These are phyloP conservation scores for Lobosporangium transversale DNA, from an alignment of 192 early-diverging fungal species.

Conservation along the genomic window DNA sequence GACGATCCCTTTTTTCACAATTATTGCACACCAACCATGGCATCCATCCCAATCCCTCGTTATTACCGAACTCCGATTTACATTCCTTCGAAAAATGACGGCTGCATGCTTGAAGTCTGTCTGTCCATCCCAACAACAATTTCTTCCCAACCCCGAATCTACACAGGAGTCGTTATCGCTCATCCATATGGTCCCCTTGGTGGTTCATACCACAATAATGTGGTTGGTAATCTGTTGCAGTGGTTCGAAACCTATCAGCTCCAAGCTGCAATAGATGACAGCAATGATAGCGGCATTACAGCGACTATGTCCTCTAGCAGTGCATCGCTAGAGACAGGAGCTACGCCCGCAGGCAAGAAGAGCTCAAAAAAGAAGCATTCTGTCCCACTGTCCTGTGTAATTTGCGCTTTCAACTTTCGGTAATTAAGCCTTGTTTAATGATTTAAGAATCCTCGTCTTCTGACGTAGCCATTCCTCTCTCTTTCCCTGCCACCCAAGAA, in stretches of 20 bases:
- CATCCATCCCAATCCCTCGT: conserved; percentile 44
- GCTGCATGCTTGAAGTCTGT: conserved; percentile 30
- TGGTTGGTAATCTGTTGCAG: conserved; percentile 43
- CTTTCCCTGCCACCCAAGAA: no score
- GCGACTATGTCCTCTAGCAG: background rate
- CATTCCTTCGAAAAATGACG: conserved; percentile 34
- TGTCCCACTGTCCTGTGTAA: conserved; percentile 31
- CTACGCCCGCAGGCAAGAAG: no score
- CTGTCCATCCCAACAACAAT: conserved; percentile 31
- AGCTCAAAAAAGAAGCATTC: conserved; percentile 1
- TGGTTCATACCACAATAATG: conserved; percentile 43
- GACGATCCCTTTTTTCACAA: no score
- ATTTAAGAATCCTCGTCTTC: background rate
- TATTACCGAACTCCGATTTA: conserved; percentile 29
- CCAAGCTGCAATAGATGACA: conserved; percentile 7
- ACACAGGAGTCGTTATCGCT: conserved; percentile 53
- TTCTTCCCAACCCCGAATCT: conserved; percentile 10
- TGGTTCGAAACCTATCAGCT: conserved; percentile 47
- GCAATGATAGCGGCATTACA: no score
- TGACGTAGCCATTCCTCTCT: background rate
- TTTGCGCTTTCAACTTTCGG: conserved; percentile 57
- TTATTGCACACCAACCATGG: conserved; percentile 22
- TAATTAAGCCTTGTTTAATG: background rate
- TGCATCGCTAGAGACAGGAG: no score
- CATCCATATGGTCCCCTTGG: conserved; percentile 58